phyloP scores from a whole-genome alignment of 768 basidiomycete genomes.

The Leucocoprinus birnbaumii region DNA sequence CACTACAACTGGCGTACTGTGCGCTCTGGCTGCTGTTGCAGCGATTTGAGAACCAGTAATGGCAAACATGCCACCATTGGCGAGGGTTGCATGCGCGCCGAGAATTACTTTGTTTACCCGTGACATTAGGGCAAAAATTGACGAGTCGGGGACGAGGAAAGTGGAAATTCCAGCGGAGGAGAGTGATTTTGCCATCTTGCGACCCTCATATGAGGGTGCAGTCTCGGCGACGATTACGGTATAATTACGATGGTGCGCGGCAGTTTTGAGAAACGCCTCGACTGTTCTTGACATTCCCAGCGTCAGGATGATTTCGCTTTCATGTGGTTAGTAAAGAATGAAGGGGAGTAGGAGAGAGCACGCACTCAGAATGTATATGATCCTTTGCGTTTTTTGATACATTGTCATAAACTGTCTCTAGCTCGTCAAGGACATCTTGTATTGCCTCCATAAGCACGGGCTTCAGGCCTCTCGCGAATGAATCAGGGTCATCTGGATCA shows the following conservation, averaged over 20 bases:
- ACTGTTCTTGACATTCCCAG: conserved; percentile 95
- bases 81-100: conserved; percentile 92
- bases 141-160: conserved; percentile 96
- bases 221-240: conserved; percentile 97
- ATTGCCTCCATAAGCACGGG: conserved; percentile 97
- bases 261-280: conserved; percentile 89
- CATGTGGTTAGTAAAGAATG: not conserved
- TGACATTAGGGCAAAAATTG: conserved; percentile 94
- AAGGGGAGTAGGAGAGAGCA: not conserved
- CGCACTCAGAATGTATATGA: conserved; percentile 98
- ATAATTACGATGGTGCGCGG: conserved; percentile 86
- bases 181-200: conserved; percentile 78
- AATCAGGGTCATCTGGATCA: conserved; percentile 74
- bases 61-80: conserved; percentile 95
- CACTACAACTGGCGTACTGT: conserved; percentile 90
- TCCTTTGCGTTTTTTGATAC: conserved; percentile 93
- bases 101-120: conserved; percentile 96
- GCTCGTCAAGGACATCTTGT: conserved; percentile 92
- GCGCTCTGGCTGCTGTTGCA: conserved; percentile 83
- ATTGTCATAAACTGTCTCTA: conserved; percentile 94
- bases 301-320: conserved; percentile 80
- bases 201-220: conserved; percentile 87
- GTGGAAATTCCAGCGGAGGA: conserved; percentile 85
- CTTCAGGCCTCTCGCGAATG: conserved; percentile 76
- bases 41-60: conserved; percentile 82